Evolutionary conservation across 768 basidiomycete genomes (phyloP), one percentile per base, ranked within the genome.

Genomic region (Galerina sulciceps): DNA sequence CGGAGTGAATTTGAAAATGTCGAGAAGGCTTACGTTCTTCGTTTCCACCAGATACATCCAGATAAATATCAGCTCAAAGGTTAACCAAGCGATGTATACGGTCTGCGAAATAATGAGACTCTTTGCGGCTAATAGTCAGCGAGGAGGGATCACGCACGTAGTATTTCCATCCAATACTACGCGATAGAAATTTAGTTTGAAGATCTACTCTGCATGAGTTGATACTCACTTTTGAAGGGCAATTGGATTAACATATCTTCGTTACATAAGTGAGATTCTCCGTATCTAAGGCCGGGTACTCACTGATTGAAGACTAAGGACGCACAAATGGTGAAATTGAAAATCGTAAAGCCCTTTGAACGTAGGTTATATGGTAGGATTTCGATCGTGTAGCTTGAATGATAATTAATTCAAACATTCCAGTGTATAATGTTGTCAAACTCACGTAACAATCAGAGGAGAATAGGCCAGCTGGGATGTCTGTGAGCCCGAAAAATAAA

Each of bases 151-250:
- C 26, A 63, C 71, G 40, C 65, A 85, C 82, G 65, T 86, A 87
- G 74, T 88, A 88, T 67, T 85, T 87, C 87, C 87, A 89, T 41
- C 71, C 78, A 43, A 89, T n/a, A n/a, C n/a, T n/a, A n/a, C n/a
- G n/a, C n/a, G n/a, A n/a, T n/a, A n/a, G n/a, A n/a, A n/a, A n/a
- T n/a, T n/a, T n/a, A n/a, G n/a, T n/a, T n/a, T n/a, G n/a, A n/a
- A n/a, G n/a, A n/a, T n/a, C n/a, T n/a, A n/a, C n/a, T n/a, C n/a
- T n/a, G n/a, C n/a, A n/a, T n/a, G n/a, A n/a, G n/a, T n/a, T n/a
- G n/a, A n/a, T n/a, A n/a, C n/a, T n/a, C n/a, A 69, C 9, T 57
- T 44, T 5, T 34, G 47, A 11, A 87, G 74, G 10, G 68, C 70
- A 23, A 71, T 67, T 3, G 70, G 70, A 37, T 88, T 89, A 60